Base-by-base conservation (phyloP, 129 eudicot genomes). In the Pittosporum tobira region DNA sequence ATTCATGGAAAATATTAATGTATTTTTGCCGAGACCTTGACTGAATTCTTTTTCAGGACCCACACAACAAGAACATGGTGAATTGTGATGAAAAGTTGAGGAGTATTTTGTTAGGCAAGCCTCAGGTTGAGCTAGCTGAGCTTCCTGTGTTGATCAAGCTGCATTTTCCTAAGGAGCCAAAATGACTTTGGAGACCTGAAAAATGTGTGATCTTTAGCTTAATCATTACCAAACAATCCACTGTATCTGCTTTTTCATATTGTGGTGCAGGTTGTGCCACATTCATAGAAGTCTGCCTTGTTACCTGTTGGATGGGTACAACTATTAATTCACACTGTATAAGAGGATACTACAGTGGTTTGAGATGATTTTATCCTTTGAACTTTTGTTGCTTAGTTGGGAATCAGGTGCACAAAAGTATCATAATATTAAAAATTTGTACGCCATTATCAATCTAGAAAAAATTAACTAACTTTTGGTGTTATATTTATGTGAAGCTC, bases 51-150 rank as follows among this genome's bases (percentile, higher is more conserved):
- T 43, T 70, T 63, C 76, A 93, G 99, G 99, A 93, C 80, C 88
- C 94, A 52, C 55, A 74, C 48, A 79, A 93, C 79, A 87, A 84
- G 79, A 93, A 79, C 66, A 50, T 84, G 21, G 96, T 93, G 31
- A 75, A 84, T 48, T 93, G 99, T 71, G 96, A 87, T 75, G 86
- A 79, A 61, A 87, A 93, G 84, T 71, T 93, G 80, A 87, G 79
- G 84, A 75, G 93, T 51, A 77, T 87, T 67, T 63, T 87, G 66
- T 66, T 84, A 78, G 99, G 99, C 43, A 93, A 84, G 78, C 61
- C 81, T 58, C 78, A 77, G 70, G 59, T 93, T 70, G 99, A 87
- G 47, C 91, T 93, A 23, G 64, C 75, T 56, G 99, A 93, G 70
- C 96, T 93, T 72, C 99, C 96, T 55, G 54, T 54, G 75, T 51